phyloP scores from a whole-genome alignment of 768 basidiomycete species.

The Coprinopsis sp. region DNA sequence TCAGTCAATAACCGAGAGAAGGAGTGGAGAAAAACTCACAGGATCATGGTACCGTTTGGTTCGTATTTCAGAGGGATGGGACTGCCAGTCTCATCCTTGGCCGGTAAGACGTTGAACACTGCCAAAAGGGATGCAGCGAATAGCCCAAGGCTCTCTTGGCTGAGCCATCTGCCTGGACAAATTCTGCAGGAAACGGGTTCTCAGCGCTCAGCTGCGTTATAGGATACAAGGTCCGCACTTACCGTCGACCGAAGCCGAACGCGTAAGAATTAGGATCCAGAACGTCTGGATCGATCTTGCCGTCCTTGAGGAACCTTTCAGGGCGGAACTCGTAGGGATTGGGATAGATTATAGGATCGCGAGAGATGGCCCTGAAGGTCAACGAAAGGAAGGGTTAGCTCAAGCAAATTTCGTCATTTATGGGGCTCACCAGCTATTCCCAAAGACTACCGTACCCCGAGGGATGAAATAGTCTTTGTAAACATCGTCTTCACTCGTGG shows the following conservation, averaged over 20 bases:
- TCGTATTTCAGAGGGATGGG: conserved; percentile 11
- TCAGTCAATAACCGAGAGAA: no score
- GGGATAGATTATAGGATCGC: conserved; percentile 27
- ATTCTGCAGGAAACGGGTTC: conserved; percentile 5
- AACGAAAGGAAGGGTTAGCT: not conserved
- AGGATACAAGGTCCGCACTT: not conserved
- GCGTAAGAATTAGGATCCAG: conserved; percentile 6
- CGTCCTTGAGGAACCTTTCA: conserved; percentile 22
- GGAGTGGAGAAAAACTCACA: no score
- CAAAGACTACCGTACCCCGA: no score
- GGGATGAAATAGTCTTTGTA: no score
- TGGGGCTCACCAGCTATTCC: no score
- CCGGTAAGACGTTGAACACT: conserved; percentile 15
- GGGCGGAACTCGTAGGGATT: conserved; percentile 29
- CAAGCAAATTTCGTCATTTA: no score
- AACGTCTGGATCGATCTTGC: conserved; percentile 5
- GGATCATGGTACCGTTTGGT: no score
- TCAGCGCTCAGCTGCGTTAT: not conserved
- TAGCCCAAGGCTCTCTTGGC: conserved; percentile 12
- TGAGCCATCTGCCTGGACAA: conserved; percentile 18
- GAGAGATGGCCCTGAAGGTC: conserved; percentile 25
- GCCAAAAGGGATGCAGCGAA: conserved; percentile 15
- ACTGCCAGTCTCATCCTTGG: conserved; percentile 15
- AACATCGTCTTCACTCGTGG: no score
- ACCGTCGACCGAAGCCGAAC: conserved; percentile 13